Conservation (phyloP, 495 filamentous ascomycete species). For the Aspergillus nidulans region DNA sequence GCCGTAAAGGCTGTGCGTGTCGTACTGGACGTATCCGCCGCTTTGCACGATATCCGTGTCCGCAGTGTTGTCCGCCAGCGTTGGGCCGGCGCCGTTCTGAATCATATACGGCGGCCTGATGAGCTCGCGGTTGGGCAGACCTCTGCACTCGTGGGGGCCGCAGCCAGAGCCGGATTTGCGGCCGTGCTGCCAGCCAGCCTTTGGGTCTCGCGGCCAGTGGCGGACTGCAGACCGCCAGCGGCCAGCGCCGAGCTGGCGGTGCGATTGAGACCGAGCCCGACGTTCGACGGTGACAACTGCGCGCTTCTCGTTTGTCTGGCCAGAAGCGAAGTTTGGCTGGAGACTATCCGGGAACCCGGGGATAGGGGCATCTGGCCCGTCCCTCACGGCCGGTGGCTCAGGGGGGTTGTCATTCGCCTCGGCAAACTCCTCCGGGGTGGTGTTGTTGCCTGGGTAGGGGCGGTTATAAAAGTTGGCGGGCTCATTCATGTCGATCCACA, state of each 20-base stretch:
- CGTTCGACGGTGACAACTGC: constrained; percentile 36
- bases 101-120: constrained; percentile 72
- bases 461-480: constrained; percentile 68
- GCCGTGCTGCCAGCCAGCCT: constrained; percentile 3
- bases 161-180: constrained; percentile 1
- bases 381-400: constrained; percentile 50
- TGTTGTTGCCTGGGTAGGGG: constrained; percentile 49
- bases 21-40: constrained; percentile 66
- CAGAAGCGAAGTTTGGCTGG: constrained; percentile 48
- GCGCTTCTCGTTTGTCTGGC: constrained; percentile 10
- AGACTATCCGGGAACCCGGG: constrained; percentile 69
- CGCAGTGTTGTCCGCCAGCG: constrained; percentile 66
- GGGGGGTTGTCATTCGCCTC: constrained; percentile 59
- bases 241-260: constrained; percentile 16
- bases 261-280: not conserved
- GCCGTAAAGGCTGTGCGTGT: constrained; percentile 82
- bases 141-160: constrained; percentile 5
- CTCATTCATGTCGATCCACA: constrained; percentile 90
- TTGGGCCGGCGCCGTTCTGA: constrained; percentile 61
- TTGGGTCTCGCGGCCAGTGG: not conserved
- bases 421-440: constrained; percentile 51
- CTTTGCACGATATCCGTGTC: constrained; percentile 70
- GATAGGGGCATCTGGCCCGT: constrained; percentile 50
- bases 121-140: constrained; percentile 57
- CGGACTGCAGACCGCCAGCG: constrained; percentile 12